Evolutionary conservation across 352 stramenopile species (phyloP).

Genomic region (Phytophthora sp.): DNA sequence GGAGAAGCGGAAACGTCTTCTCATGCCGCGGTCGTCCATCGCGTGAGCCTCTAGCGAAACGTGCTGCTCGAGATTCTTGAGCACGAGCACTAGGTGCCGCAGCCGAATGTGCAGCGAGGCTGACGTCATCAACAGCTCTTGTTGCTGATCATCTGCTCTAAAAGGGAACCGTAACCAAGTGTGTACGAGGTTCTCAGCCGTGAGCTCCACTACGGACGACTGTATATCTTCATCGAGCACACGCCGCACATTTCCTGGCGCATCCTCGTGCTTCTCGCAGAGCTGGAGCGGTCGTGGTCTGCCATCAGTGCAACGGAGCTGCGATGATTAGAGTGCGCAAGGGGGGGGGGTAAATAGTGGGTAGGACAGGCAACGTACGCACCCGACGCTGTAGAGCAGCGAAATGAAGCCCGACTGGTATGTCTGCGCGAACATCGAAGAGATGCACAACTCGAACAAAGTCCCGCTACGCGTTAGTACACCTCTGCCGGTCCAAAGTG

Average conservation of each 20-base stretch:
- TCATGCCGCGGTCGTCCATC: slow-evolving; percentile 38
- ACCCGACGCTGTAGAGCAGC: slow-evolving; percentile 71
- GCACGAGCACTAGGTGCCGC: slow-evolving; percentile 51
- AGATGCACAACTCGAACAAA: no score
- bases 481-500: no score
- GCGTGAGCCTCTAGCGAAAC: slow-evolving; percentile 58
- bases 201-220: slow-evolving; percentile 63
- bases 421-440: slow-evolving; percentile 61
- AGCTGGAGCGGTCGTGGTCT: slow-evolving; percentile 63
- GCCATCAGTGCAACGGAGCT: neutral
- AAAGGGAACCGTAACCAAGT: slow-evolving; percentile 61
- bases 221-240: slow-evolving; percentile 67
- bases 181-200: slow-evolving; percentile 35
- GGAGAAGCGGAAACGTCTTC: slow-evolving; percentile 52
- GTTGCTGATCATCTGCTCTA: slow-evolving; percentile 12
- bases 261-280: slow-evolving; percentile 59
- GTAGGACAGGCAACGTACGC: slow-evolving; percentile 5
- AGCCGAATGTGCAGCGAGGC: slow-evolving; percentile 57
- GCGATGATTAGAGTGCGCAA: neutral
- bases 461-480: no score
- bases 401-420: slow-evolving; percentile 66
- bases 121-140: neutral
- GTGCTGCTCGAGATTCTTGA: slow-evolving; percentile 50
- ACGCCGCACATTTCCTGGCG: slow-evolving; percentile 39
- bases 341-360: neutral